phyloP scores from a whole-genome alignment of 2,329 filamentous ascomycete species.

The Neoscytalidium dimidiatum region DNA sequence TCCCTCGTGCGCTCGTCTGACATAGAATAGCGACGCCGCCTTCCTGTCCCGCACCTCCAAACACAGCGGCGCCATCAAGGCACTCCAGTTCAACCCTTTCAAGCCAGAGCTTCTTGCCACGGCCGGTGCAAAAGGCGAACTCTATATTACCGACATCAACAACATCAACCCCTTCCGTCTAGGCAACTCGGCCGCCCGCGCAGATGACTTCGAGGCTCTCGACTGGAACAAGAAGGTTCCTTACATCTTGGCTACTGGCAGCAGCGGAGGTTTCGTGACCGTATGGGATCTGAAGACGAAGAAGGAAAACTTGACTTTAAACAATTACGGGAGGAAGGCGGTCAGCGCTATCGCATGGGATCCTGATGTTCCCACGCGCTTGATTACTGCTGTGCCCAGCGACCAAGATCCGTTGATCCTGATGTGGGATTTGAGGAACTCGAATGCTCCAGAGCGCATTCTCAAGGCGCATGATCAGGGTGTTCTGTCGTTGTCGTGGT shows the following conservation, averaged over 20 bases:
- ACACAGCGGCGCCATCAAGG: slow-evolving; percentile 89
- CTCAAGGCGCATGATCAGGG: slow-evolving; percentile 93
- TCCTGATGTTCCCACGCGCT: slow-evolving; percentile 86
- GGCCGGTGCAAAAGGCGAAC: slow-evolving; percentile 90
- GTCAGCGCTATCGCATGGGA: slow-evolving; percentile 98
- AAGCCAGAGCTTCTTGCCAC: slow-evolving; percentile 90
- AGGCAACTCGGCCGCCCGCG: slow-evolving; percentile 82
- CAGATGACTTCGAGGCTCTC: slow-evolving; percentile 92
- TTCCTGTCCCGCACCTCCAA: slow-evolving; percentile 84
- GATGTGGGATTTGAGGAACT: slow-evolving; percentile 94
- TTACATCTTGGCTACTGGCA: slow-evolving; percentile 93
- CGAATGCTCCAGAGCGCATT: slow-evolving; percentile 86
- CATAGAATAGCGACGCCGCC: slow-evolving; percentile 59
- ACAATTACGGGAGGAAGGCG: slow-evolving; percentile 83
- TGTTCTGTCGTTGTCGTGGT: slow-evolving; percentile 94
- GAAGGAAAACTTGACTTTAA: slow-evolving; percentile 93
- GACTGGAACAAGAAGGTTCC: slow-evolving; percentile 99
- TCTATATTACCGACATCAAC: slow-evolving; percentile 93
- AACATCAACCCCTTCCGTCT: slow-evolving; percentile 89
- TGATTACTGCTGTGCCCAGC: slow-evolving; percentile 87
- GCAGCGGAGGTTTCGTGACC: slow-evolving; percentile 90
- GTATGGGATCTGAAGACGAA: slow-evolving; percentile 99
- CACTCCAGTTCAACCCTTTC: slow-evolving; percentile 93
- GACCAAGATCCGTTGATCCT: slow-evolving; percentile 86
- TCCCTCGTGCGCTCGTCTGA: slow-evolving; percentile 27